Conservation (phyloP, 225 moss, liverwort and hornwort species). For the Pseudisothecium myosuroides region DNA sequence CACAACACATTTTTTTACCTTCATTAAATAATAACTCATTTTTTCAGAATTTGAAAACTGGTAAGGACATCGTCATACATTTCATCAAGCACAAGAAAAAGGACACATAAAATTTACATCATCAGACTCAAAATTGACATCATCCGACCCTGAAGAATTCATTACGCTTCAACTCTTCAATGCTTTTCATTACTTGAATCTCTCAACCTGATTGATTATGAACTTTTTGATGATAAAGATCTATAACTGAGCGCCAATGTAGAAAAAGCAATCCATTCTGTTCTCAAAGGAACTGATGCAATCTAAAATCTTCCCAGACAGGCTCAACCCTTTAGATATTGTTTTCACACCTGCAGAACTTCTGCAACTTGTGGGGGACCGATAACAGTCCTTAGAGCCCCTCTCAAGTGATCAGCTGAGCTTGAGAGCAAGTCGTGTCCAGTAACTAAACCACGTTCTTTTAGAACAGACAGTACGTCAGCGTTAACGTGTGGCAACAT, state of each 20-base stretch:
- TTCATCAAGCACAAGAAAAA: background rate
- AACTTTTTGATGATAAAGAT: background rate
- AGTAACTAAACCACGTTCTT: conserved; percentile 35
- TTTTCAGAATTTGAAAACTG: background rate
- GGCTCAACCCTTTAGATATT: background rate
- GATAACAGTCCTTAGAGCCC: conserved; percentile 46
- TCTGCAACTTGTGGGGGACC: conserved; percentile 50
- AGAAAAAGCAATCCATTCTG: background rate
- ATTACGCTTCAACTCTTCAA: background rate
- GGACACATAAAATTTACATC: background rate
- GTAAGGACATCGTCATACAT: background rate
- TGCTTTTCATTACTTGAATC: background rate
- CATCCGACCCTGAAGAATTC: background rate
- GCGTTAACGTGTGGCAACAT: conserved; percentile 72
- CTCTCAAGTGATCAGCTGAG: conserved; percentile 56
- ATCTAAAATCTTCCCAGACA: background rate
- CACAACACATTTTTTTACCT: background rate
- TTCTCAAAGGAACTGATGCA: background rate
- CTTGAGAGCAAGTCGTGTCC: conserved; percentile 49
- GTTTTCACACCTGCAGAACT: conserved; percentile 51
- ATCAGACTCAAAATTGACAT: background rate
- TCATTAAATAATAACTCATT: background rate
- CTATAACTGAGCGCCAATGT: background rate
- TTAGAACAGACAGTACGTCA: conserved; percentile 37
- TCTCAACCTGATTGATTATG: background rate